Evolutionary conservation across 177 flowering plant genomes (phyloP).

Genomic region (Vitis hybrid): DNA sequence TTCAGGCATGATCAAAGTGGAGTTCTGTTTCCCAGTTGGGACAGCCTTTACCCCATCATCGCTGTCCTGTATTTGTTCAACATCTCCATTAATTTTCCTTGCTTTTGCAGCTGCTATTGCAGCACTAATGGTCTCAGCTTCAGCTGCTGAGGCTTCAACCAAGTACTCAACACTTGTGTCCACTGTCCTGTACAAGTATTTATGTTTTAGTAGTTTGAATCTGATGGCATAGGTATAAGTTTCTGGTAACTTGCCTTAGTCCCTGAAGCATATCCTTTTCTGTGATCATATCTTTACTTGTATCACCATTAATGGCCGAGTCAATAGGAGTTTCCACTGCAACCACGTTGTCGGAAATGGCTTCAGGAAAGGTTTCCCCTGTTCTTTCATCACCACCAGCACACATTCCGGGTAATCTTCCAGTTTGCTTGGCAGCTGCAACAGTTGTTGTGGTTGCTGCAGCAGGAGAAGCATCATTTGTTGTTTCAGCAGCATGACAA

Average conservation of each 20-base stretch:
- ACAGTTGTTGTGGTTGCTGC: slow-evolving; percentile 78
- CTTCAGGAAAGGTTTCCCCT: slow-evolving; percentile 51
- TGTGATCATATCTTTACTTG: slow-evolving; percentile 88
- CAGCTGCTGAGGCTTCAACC: slow-evolving; percentile 98
- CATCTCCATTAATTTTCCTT: slow-evolving; percentile 89
- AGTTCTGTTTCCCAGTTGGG: slow-evolving; percentile 78
- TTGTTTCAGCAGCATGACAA: slow-evolving; percentile 95
- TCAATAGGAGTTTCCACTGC: slow-evolving; percentile 92
- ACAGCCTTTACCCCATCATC: slow-evolving; percentile 92
- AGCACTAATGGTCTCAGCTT: slow-evolving; percentile 96
- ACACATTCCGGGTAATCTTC: slow-evolving; percentile 59
- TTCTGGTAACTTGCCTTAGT: slow-evolving; percentile 46
- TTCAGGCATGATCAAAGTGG: slow-evolving; percentile 64
- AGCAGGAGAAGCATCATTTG: slow-evolving; percentile 93
- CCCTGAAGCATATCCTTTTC: slow-evolving; percentile 91
- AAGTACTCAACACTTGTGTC: slow-evolving; percentile 94
- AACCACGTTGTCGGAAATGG: slow-evolving; percentile 79
- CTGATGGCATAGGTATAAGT: too few species aligned
- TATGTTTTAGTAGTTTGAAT: too few species aligned
- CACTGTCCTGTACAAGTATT: slow-evolving; percentile 50
- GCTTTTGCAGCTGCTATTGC: slow-evolving; percentile 98
- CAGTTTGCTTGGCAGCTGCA: slow-evolving; percentile 59
- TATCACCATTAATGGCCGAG: slow-evolving; percentile 91
- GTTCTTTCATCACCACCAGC: slow-evolving; percentile 70
- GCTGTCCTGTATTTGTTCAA: slow-evolving; percentile 70